phyloP scores from a whole-genome alignment of 2,329 filamentous ascomycete genomes.

The Trichophyton benhamiae region DNA sequence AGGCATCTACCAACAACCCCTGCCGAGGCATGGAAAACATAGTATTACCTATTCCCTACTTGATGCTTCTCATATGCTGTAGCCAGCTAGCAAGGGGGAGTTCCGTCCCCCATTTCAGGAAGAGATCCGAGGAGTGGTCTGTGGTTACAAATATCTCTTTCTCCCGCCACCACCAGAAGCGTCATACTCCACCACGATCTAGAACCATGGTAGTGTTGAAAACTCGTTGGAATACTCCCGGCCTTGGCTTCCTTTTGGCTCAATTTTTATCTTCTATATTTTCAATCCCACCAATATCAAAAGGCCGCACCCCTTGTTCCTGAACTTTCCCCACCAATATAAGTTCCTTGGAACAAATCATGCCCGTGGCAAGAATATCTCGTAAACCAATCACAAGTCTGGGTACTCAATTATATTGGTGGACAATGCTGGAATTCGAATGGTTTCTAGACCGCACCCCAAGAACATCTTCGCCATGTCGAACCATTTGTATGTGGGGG shows the following conservation, averaged over 20 bases:
- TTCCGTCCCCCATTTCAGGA: background rate
- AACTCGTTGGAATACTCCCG: background rate
- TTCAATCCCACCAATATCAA: background rate
- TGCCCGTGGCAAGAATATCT: background rate
- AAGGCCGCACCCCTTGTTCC: background rate
- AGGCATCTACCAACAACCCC: background rate
- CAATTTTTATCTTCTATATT: background rate
- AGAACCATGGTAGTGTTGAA: background rate
- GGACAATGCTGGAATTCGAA: background rate
- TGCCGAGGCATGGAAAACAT: background rate
- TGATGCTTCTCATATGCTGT: background rate
- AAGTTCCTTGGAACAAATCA: background rate
- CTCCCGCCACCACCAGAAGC: background rate
- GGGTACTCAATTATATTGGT: constrained; percentile 1
- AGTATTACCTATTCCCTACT: background rate
- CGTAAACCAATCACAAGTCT: background rate
- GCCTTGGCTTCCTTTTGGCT: background rate
- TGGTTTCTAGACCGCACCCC: background rate
- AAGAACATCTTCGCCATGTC: background rate
- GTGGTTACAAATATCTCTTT: background rate
- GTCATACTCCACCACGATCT: background rate
- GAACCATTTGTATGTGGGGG: background rate
- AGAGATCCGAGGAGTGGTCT: background rate
- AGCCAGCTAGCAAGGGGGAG: background rate
- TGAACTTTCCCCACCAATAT: background rate